Percentiles rank a stretch among this genome's conserved stretches.
These are phyloP conservation scores for Podosphaera xanthii DNA, from an alignment of 2,329 filamentous ascomycete species.

Conservation along the genomic window DNA sequence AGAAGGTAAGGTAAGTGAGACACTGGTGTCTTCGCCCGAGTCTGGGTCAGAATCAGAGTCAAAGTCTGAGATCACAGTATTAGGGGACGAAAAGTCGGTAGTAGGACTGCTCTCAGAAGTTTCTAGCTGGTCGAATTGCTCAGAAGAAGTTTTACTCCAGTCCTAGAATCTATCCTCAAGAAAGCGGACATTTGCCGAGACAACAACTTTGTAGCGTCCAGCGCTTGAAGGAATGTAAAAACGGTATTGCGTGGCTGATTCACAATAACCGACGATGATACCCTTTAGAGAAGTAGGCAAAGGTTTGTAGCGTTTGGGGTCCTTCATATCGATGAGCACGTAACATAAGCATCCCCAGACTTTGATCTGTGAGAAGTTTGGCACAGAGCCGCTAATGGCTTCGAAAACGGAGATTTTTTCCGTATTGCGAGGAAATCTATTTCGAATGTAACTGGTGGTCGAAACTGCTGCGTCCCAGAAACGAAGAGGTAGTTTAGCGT, in stretches of 20 bases:
- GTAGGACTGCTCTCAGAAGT: not conserved
- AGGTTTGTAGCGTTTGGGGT: not conserved
- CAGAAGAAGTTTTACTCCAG: not conserved
- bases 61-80: not conserved
- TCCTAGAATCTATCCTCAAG: not conserved
- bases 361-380: not conserved
- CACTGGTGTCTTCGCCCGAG: not conserved
- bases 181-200: not conserved
- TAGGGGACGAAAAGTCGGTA: not conserved
- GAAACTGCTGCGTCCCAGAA: not conserved
- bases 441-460: not conserved
- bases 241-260: not conserved
- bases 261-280: not conserved
- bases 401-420: not conserved
- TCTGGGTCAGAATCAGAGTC: not conserved
- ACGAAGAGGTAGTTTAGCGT: not conserved
- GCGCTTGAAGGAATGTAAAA: not conserved
- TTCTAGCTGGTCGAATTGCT: not conserved
- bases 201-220: not conserved
- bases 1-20: too few relatives aligned
- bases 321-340: not conserved
- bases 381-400: not conserved
- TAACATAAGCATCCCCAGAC: not conserved
- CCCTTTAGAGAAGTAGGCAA: not conserved
- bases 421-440: not conserved